These are phyloP conservation scores for Vitis vinifera DNA, from an alignment of 164 flowering plant species.

Conservation along the genomic window DNA sequence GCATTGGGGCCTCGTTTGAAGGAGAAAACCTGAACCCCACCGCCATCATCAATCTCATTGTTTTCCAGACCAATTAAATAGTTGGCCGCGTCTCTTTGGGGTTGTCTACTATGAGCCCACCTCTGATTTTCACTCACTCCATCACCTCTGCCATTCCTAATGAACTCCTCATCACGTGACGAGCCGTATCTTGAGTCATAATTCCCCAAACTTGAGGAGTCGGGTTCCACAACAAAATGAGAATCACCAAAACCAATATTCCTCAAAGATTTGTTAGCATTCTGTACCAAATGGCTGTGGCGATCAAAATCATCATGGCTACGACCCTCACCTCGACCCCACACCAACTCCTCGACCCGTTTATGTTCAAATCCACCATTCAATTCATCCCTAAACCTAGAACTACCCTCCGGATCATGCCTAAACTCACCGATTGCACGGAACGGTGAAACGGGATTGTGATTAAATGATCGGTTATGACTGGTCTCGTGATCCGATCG, in stretches of 20 bases:
- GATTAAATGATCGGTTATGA: constrained; percentile 6
- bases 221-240: constrained; percentile 4
- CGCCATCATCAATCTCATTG: constrained; percentile 11
- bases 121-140: constrained; percentile 12
- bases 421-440: constrained; percentile 13
- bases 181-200: constrained; percentile 9
- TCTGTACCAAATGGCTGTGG: not conserved
- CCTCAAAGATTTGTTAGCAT: constrained; percentile 15
- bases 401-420: constrained; percentile 18
- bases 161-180: constrained; percentile 1
- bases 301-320: constrained; percentile 8
- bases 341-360: constrained; percentile 5
- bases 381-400: constrained; percentile 13
- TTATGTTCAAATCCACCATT: constrained; percentile 9
- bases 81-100: constrained; percentile 5
- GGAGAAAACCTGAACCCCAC: constrained; percentile 10
- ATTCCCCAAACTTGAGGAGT: constrained; percentile 3
- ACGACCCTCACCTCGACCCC: not conserved
- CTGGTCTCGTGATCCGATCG: constrained; percentile 13
- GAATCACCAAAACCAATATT: constrained; percentile 4
- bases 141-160: constrained; percentile 16
- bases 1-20: constrained; percentile 19
- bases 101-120: constrained; percentile 12
- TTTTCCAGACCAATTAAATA: constrained; percentile 14
- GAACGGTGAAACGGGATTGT: constrained; percentile 15